Evolutionary conservation across 2,329 filamentous ascomycete species (phyloP).

Genomic region (Xylaria sp.): DNA sequence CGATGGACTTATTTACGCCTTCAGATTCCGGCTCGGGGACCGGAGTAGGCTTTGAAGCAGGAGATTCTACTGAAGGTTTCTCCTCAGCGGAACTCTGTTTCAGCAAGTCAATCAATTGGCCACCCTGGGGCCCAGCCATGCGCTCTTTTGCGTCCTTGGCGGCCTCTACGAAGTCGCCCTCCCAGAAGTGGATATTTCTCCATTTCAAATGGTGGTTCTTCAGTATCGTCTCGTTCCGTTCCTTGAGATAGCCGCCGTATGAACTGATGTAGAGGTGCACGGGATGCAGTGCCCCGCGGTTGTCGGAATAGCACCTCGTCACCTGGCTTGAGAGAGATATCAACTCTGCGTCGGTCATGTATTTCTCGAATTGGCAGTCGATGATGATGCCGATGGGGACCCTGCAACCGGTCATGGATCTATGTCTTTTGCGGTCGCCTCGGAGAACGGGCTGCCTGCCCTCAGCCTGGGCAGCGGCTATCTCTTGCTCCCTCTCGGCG

Average conservation of each 20-base stretch:
- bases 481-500: conserved; percentile 54
- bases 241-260: conserved; percentile 75
- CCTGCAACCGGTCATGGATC: conserved; percentile 43
- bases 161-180: conserved; percentile 75
- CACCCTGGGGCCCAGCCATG: conserved; percentile 66
- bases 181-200: conserved; percentile 77
- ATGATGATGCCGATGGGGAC: conserved; percentile 82
- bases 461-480: conserved; percentile 50
- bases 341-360: conserved; percentile 87
- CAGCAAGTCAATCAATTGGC: conserved; percentile 65
- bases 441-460: conserved; percentile 50
- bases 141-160: conserved; percentile 67
- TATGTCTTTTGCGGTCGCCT: conserved; percentile 43
- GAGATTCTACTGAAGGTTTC: conserved; percentile 44
- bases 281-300: conserved; percentile 70
- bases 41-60: conserved; percentile 34
- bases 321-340: conserved; percentile 84
- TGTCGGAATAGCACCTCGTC: conserved; percentile 88
- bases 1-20: conserved; percentile 56
- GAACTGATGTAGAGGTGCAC: conserved; percentile 78
- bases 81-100: conserved; percentile 46
- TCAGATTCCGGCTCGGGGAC: conserved; percentile 37
- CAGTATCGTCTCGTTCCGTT: conserved; percentile 80
- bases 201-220: conserved; percentile 74
- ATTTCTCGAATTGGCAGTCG: conserved; percentile 89